Conservation (phyloP, 495 filamentous ascomycete species). For the Immersiella caudata region DNA sequence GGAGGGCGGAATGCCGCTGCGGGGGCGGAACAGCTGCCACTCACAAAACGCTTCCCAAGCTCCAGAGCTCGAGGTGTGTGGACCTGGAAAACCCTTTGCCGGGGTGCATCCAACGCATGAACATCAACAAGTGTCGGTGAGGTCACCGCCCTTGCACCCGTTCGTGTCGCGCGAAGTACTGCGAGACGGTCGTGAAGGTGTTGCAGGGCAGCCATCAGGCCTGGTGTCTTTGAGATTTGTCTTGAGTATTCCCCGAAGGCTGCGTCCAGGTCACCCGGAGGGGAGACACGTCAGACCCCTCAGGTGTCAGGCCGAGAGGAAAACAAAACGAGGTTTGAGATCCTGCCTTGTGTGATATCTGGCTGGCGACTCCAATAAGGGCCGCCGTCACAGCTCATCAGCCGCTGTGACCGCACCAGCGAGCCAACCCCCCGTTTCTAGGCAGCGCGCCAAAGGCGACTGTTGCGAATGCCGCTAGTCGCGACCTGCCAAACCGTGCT, state of each 20-base stretch:
- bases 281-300: slow-evolving; percentile 13
- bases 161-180: neutral
- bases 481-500: neutral
- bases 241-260: neutral
- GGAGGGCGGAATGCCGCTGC: neutral
- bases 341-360: slow-evolving; percentile 15
- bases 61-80: neutral
- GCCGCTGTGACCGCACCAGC: slow-evolving; percentile 12
- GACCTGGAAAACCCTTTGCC: neutral
- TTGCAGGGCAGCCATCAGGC: neutral
- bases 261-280: neutral
- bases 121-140: slow-evolving; percentile 21
- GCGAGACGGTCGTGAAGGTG: neutral
- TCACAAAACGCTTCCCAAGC: neutral
- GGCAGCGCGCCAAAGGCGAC: slow-evolving; percentile 12
- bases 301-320: neutral
- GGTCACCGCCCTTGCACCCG: slow-evolving; percentile 15
- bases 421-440: neutral
- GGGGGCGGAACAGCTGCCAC: neutral
- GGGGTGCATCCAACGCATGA: slow-evolving; percentile 19
- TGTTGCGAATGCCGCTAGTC: neutral
- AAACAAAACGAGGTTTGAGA: slow-evolving; percentile 7
- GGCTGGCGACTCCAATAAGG: slow-evolving; percentile 16
- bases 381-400: slow-evolving; percentile 17
- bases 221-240: neutral